Evolutionary conservation across 768 basidiomycete genomes (phyloP).

Genomic region (Mrakia blollopis): DNA sequence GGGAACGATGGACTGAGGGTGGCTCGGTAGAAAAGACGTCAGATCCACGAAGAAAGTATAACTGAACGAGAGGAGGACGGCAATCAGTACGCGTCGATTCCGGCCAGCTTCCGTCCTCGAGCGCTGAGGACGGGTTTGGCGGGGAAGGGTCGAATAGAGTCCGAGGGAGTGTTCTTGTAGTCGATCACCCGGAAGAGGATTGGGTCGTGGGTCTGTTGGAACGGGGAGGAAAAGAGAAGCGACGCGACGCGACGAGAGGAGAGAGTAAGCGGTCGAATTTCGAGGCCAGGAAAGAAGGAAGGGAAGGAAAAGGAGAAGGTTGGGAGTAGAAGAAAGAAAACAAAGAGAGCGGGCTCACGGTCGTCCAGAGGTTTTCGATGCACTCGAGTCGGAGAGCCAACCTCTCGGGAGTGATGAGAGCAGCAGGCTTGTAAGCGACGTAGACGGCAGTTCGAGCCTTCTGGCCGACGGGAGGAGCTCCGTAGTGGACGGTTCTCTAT

Average conservation of each 20-base stretch:
- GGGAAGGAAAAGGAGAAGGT: no score
- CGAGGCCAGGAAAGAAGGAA: no score
- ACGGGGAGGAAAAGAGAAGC: no score
- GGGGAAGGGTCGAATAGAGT: not conserved
- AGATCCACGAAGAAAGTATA: no score
- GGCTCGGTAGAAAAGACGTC: no score
- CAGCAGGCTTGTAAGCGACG: constrained; percentile 28
- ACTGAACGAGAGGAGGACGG: no score
- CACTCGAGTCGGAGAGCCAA: constrained; percentile 1
- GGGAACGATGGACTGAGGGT: no score
- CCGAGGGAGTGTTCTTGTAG: not conserved
- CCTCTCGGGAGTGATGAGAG: constrained; percentile 9
- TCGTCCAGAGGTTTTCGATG: constrained; percentile 2
- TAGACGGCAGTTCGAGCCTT: not conserved
- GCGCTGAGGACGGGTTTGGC: not conserved
- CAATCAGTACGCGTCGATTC: not conserved
- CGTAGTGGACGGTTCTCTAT: not conserved
- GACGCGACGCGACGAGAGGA: no score
- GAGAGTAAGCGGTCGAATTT: no score
- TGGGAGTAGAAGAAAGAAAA: no score
- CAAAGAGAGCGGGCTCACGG: not conserved
- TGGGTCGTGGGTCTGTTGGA: constrained; percentile 23
- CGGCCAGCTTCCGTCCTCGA: not conserved
- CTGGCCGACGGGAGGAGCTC: not conserved
- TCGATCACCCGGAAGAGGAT: constrained; percentile 5